phyloP scores from a whole-genome alignment of 371 early-diverging fungal genomes.

The Mucor racemosus region DNA sequence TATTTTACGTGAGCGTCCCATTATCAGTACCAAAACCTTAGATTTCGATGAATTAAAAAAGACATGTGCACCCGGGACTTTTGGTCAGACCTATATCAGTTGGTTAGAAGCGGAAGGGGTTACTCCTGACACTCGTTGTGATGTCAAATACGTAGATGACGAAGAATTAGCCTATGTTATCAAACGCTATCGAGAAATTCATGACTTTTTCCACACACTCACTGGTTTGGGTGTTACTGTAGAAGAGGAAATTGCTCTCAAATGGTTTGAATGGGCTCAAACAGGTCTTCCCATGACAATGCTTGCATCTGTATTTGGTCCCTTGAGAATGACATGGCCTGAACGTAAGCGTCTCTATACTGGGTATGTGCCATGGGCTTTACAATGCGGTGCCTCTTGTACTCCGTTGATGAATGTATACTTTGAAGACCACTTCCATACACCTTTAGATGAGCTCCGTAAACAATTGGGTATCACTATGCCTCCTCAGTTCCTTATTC shows the following conservation, averaged over 20 bases:
- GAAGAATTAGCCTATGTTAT: constrained; percentile 94
- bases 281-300: constrained; percentile 90
- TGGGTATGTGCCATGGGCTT: constrained; percentile 92
- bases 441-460: constrained; percentile 72
- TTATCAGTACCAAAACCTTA: constrained; percentile 67
- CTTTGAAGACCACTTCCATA: constrained; percentile 85
- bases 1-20: constrained; percentile 83
- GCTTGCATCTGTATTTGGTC: constrained; percentile 83
- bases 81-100: constrained; percentile 84
- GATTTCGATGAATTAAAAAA: constrained; percentile 67
- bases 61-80: constrained; percentile 72
- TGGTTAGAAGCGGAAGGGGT: constrained; percentile 84
- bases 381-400: constrained; percentile 76
- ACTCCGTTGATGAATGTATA: constrained; percentile 84
- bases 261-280: constrained; percentile 94
- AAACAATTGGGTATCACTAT: constrained; percentile 65
- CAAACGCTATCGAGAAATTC: constrained; percentile 90
- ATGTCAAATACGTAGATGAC: constrained; percentile 86
- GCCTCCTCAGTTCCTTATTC: constrained; percentile 32
- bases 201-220: constrained; percentile 93
- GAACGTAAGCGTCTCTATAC: constrained; percentile 71
- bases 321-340: constrained; percentile 63
- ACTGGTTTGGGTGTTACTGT: constrained; percentile 86
- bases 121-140: constrained; percentile 82
- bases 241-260: constrained; percentile 91